A percentile compares a stretch with the other conserved stretches of the same genome.
Evolutionary conservation across 129 eudicot species (phyloP).

Genomic region (Flaveria brownii): DNA sequence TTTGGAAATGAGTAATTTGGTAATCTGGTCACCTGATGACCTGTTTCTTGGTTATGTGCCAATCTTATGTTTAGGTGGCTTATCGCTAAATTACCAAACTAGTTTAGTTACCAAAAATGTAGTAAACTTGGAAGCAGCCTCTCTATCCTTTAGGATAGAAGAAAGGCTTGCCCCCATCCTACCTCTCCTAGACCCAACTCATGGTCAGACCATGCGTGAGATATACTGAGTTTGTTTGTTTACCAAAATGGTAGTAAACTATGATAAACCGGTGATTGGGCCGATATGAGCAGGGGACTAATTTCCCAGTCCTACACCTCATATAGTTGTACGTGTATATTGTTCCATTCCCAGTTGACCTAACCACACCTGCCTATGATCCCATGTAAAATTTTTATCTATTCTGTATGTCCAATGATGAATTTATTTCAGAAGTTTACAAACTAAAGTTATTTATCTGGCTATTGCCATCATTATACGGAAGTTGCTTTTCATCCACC

Average conservation of each 20-base stretch:
- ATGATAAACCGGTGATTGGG: not conserved
- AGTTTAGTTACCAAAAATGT: not conserved
- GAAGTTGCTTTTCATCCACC: constrained; percentile 1
- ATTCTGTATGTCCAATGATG: not conserved
- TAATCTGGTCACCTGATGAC: not conserved
- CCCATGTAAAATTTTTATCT: not conserved
- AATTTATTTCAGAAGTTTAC: not conserved
- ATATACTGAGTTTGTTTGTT: not conserved
- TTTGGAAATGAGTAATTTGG: not conserved
- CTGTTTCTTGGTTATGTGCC: not conserved
- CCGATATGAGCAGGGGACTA: not conserved
- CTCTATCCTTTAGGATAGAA: too few species aligned
- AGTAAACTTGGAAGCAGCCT: too few species aligned
- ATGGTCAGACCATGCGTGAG: too few species aligned
- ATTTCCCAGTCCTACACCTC: not conserved
- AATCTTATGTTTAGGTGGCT: constrained; percentile 6
- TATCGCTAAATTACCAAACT: not conserved
- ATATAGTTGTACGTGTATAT: not conserved
- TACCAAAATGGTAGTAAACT: not conserved
- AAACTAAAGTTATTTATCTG: not conserved
- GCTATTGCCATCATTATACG: not conserved
- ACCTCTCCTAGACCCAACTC: too few species aligned
- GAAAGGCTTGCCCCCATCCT: too few species aligned
- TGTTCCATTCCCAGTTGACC: not conserved
- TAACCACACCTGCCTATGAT: not conserved